phyloP scores from a whole-genome alignment of 1,139 yeast species.

The Geotrichum histeridarum region DNA sequence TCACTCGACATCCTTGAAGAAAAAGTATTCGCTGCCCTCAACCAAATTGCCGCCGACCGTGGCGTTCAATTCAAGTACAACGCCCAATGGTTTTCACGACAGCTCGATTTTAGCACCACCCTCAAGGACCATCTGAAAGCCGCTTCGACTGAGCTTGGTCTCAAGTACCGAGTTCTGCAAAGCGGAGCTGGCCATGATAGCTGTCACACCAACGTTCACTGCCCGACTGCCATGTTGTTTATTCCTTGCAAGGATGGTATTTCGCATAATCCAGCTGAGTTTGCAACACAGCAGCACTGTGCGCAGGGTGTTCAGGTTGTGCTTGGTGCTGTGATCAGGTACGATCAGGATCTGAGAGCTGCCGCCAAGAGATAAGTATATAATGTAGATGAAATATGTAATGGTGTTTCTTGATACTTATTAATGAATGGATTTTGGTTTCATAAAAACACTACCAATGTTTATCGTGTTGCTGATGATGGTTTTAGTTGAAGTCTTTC shows the following conservation, averaged over 20 bases:
- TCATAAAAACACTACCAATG: too few relatives aligned
- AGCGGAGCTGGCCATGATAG: slow-evolving; percentile 77
- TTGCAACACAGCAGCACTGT: slow-evolving; percentile 57
- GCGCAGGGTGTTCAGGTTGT: slow-evolving; percentile 56
- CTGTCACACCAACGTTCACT: slow-evolving; percentile 50
- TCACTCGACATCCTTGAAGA: slow-evolving; percentile 40
- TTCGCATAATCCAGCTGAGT: slow-evolving; percentile 64
- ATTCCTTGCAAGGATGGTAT: slow-evolving; percentile 69
- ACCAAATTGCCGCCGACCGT: slow-evolving; percentile 37
- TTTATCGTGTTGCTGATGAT: too few relatives aligned
- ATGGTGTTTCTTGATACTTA: too few relatives aligned
- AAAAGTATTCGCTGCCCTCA: slow-evolving; percentile 42
- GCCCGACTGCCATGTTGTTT: slow-evolving; percentile 72
- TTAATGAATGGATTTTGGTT: too few relatives aligned
- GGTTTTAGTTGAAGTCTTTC: too few relatives aligned
- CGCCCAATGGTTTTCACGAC: slow-evolving; percentile 44
- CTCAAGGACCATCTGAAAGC: slow-evolving; percentile 49
- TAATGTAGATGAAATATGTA: too few relatives aligned
- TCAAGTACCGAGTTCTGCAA: slow-evolving; percentile 46
- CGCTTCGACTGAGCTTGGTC: slow-evolving; percentile 49
- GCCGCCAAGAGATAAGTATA: not conserved
- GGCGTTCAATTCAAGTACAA: slow-evolving; percentile 44
- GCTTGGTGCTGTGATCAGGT: slow-evolving; percentile 53
- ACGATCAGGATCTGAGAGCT: slow-evolving; percentile 40
- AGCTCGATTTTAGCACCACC: slow-evolving; percentile 50